These are phyloP conservation scores for Heliocybe sulcata DNA, from an alignment of 1,284 basidiomycete genomes.

Conservation along the genomic window DNA sequence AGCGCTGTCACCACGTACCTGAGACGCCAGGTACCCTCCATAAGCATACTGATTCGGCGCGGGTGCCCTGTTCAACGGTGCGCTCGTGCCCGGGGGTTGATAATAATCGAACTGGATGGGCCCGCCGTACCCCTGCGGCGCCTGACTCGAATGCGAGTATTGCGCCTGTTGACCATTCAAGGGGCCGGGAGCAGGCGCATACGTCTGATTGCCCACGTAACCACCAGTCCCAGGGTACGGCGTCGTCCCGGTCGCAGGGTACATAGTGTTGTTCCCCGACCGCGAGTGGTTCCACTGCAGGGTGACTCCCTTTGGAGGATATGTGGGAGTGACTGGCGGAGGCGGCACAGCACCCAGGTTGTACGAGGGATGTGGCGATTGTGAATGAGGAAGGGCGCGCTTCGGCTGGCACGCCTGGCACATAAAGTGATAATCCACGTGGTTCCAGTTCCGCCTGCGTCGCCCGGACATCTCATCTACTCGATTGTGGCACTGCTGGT, in stretches of 20 bases:
- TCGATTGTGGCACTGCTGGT: constrained; percentile 69
- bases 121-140: background rate
- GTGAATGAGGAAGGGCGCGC: background rate
- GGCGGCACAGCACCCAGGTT: background rate
- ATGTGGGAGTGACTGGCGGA: background rate
- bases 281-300: constrained; percentile 1
- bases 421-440: background rate
- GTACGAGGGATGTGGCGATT: background rate
- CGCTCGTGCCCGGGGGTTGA: background rate
- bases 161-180: background rate
- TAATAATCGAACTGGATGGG: background rate
- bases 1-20: too few species aligned
- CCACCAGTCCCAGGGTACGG: background rate
- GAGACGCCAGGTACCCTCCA: background rate
- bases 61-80: background rate
- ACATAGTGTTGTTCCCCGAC: background rate
- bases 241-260: background rate
- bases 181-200: background rate
- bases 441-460: constrained; percentile 59
- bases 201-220: background rate
- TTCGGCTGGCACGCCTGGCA: constrained; percentile 27
- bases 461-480: constrained; percentile 51
- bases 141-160: background rate
- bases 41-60: background rate
- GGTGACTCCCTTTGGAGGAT: background rate